Conservation (phyloP, 257 asterid genomes). For the Coffea eugenioides region DNA sequence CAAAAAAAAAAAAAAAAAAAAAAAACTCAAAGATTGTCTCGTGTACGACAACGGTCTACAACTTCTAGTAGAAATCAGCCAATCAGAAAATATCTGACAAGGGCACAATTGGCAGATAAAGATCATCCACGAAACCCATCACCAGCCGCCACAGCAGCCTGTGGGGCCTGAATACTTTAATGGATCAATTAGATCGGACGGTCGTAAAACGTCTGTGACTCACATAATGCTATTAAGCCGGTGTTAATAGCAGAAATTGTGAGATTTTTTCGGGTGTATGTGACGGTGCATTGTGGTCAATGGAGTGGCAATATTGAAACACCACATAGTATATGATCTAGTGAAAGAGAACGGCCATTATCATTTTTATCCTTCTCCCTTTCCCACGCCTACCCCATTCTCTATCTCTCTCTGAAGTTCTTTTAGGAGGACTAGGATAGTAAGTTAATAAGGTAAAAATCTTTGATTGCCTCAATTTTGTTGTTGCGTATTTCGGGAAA, state of each 20-base stretch:
- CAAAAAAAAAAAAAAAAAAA: background rate
- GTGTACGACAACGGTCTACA: background rate
- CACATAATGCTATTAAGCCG: background rate
- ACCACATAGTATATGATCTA: background rate
- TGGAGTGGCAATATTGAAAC: background rate
- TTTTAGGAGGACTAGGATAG: background rate
- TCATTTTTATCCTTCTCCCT: slow-evolving; percentile 6
- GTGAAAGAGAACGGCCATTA: background rate
- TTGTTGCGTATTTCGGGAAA: background rate
- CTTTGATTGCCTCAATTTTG: background rate
- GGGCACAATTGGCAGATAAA: background rate
- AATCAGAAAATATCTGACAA: background rate
- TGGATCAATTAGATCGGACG: background rate
- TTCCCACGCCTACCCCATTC: background rate
- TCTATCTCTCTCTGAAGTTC: background rate
- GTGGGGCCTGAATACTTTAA: background rate
- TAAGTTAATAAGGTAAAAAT: slow-evolving; percentile 1
- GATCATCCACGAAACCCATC: background rate
- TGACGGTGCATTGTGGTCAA: slow-evolving; percentile 16
- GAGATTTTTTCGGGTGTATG: slow-evolving; percentile 10
- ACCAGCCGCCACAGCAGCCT: background rate
- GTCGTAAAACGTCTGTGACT: background rate
- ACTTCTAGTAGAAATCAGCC: background rate
- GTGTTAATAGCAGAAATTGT: too few relatives aligned
- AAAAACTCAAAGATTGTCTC: background rate